These are phyloP conservation scores for Capsella rubella DNA, from an alignment of 441 rosid genomes.

Conservation along the genomic window DNA sequence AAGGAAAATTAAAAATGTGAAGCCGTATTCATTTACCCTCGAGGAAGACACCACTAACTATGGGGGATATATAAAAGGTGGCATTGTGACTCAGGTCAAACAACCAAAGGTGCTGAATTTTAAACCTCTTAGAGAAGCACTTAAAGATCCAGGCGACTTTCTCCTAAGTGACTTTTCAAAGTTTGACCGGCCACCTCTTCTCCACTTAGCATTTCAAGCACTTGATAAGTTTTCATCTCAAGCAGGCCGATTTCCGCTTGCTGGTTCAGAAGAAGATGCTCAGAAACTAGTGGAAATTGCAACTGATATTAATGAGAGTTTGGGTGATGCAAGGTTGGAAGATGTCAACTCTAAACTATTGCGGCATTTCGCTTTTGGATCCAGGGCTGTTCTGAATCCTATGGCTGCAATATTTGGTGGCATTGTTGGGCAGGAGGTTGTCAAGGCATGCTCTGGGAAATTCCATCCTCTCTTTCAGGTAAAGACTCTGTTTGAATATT, in stretches of 20 bases:
- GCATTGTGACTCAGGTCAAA: conserved; percentile 95
- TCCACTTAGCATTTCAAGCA: conserved; percentile 96
- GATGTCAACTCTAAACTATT: conserved; percentile 74
- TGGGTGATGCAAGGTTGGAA: conserved; percentile 66
- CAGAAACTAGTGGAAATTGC: conserved; percentile 68
- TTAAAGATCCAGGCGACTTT: conserved; percentile 91
- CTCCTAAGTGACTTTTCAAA: conserved; percentile 93
- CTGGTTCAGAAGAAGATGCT: conserved; percentile 94
- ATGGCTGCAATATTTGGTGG: conserved; percentile 99
- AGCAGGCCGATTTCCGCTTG: conserved; percentile 70
- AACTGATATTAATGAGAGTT: conserved; percentile 59
- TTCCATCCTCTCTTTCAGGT: conserved; percentile 98
- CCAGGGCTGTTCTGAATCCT: conserved; percentile 93
- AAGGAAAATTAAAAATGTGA: conserved; percentile 78
- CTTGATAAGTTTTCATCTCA: conserved; percentile 73
- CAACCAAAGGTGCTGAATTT: conserved; percentile 84
- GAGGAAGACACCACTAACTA: conserved; percentile 81
- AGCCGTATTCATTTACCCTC: conserved; percentile 78
- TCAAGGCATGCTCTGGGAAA: conserved; percentile 98
- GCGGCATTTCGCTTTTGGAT: conserved; percentile 83
- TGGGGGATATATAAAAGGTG: conserved; percentile 78
- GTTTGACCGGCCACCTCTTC: conserved; percentile 87
- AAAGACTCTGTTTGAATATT: conserved; percentile 19
- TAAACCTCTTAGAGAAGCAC: conserved; percentile 80
- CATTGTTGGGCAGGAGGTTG: conserved; percentile 94